Conservation (phyloP, 805 yeast species). For the Wickerhamiella allomyrinae region DNA sequence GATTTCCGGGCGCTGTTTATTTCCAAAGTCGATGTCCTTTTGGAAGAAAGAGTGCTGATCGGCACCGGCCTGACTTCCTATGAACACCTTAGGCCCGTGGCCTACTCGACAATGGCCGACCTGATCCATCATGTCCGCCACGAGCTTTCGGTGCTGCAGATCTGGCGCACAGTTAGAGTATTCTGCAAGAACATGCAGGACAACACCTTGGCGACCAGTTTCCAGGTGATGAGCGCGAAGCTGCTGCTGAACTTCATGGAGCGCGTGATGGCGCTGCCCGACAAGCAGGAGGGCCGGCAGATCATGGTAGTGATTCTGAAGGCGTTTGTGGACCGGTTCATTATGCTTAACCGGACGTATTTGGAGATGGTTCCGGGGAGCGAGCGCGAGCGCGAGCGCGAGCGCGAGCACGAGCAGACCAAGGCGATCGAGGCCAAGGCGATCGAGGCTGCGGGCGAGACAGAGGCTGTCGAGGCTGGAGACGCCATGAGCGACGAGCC, state of each 20-base stretch:
- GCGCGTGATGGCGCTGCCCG: constrained; percentile 65
- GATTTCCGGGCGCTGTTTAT: constrained; percentile 70
- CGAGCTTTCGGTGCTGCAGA: constrained; percentile 66
- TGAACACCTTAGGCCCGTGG: constrained; percentile 82
- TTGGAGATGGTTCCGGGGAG: constrained; percentile 5
- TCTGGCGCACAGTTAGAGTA: constrained; percentile 73
- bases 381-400: constrained; percentile 17
- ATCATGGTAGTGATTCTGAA: constrained; percentile 74
- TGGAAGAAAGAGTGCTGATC: constrained; percentile 74
- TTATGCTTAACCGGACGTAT: constrained; percentile 57
- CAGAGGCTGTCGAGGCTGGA: background rate
- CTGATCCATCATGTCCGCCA: constrained; percentile 82
- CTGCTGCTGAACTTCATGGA: constrained; percentile 77
- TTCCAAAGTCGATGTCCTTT: constrained; percentile 70
- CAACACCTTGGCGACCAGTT: constrained; percentile 67
- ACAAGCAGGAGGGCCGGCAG: constrained; percentile 70
- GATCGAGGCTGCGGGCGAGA: background rate
- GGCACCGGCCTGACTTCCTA: constrained; percentile 88
- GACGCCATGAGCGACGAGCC: constrained; percentile 20
- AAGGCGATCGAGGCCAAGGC: background rate
- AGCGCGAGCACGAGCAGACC: constrained; percentile 24
- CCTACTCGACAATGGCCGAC: constrained; percentile 91
- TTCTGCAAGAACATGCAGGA: constrained; percentile 75
- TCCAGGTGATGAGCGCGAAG: constrained; percentile 94
- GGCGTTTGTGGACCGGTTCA: constrained; percentile 73